Base-by-base conservation (phyloP, 2,329 filamentous ascomycete species). In the Zymoseptoria crescenta region DNA sequence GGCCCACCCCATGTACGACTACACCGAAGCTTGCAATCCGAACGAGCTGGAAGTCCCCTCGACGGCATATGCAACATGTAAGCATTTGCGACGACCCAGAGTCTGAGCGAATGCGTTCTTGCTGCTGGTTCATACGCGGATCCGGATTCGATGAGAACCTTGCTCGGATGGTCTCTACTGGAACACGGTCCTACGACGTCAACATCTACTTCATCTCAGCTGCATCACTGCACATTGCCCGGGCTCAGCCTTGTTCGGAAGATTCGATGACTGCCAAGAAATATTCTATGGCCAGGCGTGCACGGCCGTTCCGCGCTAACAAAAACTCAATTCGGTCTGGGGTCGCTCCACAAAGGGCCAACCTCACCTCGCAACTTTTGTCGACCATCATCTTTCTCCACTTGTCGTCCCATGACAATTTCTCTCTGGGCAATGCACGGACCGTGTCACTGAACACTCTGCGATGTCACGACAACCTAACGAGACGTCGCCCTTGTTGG, bases 401-500 rank as follows among this genome's bases (percentile, higher is more conserved):
- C 13, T 6, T 45, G 10, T n/a, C 13, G 7, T 45, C 35, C 7
- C 13, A 16, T 13, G n/a, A 16, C n/a, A 24, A 45, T 1, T 16
- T 45, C 10, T 45, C 35, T 45, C n/a, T 16, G 16, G 13, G 35
- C 3, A 45, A 45, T 13, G n/a, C 16, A 45, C 35, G 13, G 5
- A 16, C 3, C 35, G 35, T n/a, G 35, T n/a, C 7, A 4, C 13
- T 16, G 35, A 10, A 41, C 13, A 16, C 16, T 16, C 35, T 13
- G 35, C 35, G n/a, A 45, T 45, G 35, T 45, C 35, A 16, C 35
- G 35, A 16, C 35, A 45, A 45, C 35, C 4, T 16, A 58, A 61
- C 49, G 64, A 66, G 49, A 61, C 59, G 16, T 57, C 62, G 30
- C 62, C 62, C n/a, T 56, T 66, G 27, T 55, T 66, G 8, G 29